Percentiles rank a stretch among this genome's conserved stretches.
phyloP scores from a whole-genome alignment of 2,329 filamentous ascomycete genomes.

The Exophiala sideris region DNA sequence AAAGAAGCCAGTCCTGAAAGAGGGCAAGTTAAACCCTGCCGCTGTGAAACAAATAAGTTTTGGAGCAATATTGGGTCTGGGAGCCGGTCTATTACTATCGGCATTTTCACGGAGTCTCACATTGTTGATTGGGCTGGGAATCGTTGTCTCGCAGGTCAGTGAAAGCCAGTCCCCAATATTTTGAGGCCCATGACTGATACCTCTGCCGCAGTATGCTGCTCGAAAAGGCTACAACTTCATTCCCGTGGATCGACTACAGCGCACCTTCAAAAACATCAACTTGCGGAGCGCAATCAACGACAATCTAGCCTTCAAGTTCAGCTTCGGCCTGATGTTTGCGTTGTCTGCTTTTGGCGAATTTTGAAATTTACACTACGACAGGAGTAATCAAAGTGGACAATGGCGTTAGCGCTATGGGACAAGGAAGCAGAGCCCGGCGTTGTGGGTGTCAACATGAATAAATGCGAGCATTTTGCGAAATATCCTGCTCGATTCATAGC shows the following conservation, averaged over 20 bases:
- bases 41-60: slow-evolving; percentile 44
- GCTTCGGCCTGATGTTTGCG: slow-evolving; percentile 45
- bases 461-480: too few species aligned
- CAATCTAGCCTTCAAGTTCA: slow-evolving; percentile 45
- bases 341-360: slow-evolving; percentile 42
- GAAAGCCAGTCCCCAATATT: background rate
- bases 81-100: slow-evolving; percentile 42
- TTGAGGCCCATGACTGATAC: background rate
- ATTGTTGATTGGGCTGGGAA: slow-evolving; percentile 42
- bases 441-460: too few species aligned
- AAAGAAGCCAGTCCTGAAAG: slow-evolving; percentile 24
- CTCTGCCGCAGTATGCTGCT: slow-evolving; percentile 39
- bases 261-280: slow-evolving; percentile 41
- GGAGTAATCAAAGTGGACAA: background rate
- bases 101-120: slow-evolving; percentile 45
- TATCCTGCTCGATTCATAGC: too few species aligned
- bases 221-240: slow-evolving; percentile 47
- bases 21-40: slow-evolving; percentile 25
- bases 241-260: slow-evolving; percentile 40
- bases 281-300: slow-evolving; percentile 37
- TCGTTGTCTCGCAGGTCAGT: slow-evolving; percentile 44
- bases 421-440: too few species aligned
- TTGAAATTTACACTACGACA: slow-evolving; percentile 1
- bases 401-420: too few species aligned
- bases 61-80: slow-evolving; percentile 44